Percentiles rank a stretch among this genome's conserved stretches.
These are phyloP conservation scores for Scenedesmus sp. DNA, from an alignment of 163 green algal genomes.

Conservation along the genomic window DNA sequence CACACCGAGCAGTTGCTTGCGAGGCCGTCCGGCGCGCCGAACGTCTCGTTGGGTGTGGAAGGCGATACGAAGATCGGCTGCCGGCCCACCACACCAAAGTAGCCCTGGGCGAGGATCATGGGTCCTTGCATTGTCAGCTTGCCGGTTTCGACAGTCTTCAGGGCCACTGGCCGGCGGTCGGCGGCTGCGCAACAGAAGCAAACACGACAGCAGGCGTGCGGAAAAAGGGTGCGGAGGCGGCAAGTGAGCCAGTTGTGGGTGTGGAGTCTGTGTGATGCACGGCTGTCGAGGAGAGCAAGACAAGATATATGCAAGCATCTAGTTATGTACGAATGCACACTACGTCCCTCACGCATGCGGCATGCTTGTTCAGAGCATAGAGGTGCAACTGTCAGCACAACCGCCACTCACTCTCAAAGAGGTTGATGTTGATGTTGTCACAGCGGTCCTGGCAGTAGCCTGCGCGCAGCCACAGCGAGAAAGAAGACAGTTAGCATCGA, in stretches of 20 bases:
- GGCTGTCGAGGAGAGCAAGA: too few species aligned
- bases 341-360: neutral
- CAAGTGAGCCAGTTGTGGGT: neutral
- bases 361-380: neutral
- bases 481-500: too few species aligned
- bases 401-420: neutral
- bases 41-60: constrained; percentile 12
- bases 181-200: neutral
- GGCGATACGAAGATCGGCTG: constrained; percentile 38
- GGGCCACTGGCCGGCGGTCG: constrained; percentile 14
- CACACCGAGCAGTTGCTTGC: neutral
- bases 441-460: constrained; percentile 29
- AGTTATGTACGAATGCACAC: neutral
- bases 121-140: constrained; percentile 39
- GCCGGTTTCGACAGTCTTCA: constrained; percentile 15
- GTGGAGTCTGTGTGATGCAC: neutral
- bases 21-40: neutral
- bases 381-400: neutral
- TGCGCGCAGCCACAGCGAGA: too few species aligned
- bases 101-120: constrained; percentile 26
- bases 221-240: neutral
- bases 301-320: too few species aligned
- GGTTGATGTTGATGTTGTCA: constrained; percentile 32
- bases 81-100: constrained; percentile 1
- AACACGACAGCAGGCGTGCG: neutral